Percentiles rank a stretch among this genome's conserved stretches.
phyloP scores from a whole-genome alignment of 352 stramenopile genomes.

The Phytophthora ohioensis region DNA sequence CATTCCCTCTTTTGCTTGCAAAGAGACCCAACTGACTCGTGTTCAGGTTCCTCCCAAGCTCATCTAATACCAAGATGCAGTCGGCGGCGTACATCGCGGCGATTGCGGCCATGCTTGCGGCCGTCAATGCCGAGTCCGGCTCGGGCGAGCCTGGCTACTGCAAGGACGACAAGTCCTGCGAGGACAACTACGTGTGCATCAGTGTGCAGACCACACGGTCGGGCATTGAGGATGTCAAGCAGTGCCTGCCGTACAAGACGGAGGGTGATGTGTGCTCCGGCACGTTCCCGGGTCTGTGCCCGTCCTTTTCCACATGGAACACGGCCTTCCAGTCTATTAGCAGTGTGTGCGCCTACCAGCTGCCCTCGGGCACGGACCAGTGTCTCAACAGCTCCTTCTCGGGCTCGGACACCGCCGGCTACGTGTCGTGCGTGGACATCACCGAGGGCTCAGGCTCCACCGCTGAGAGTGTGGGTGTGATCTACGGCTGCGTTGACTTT shows the following conservation, averaged over 20 bases:
- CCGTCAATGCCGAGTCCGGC: conserved; percentile 48
- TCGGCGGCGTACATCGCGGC: conserved; percentile 33
- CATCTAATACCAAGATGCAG: conserved; percentile 38
- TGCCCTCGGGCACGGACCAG: conserved; percentile 55
- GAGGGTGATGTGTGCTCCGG: conserved; percentile 70
- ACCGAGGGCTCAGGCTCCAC: conserved; percentile 43
- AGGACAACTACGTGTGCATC: conserved; percentile 70
- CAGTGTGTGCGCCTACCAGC: conserved; percentile 74
- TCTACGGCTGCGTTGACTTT: conserved; percentile 87
- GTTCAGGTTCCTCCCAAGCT: conserved; percentile 6
- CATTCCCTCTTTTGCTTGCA: conserved; percentile 54
- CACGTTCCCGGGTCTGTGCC: conserved; percentile 63
- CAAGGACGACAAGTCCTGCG: conserved; percentile 62
- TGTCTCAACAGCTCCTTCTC: conserved; percentile 48
- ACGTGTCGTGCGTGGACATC: conserved; percentile 52
- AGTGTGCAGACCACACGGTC: conserved; percentile 81
- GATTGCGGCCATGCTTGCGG: conserved; percentile 34
- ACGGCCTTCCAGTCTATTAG: conserved; percentile 70
- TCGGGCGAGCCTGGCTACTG: conserved; percentile 67
- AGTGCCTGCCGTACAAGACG: conserved; percentile 67
- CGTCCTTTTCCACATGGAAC: conserved; percentile 80
- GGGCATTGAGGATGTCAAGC: conserved; percentile 74
- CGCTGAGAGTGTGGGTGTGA: conserved; percentile 52
- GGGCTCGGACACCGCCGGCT: conserved; percentile 34
- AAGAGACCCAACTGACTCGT: conserved; percentile 27